Evolutionary conservation across 805 yeast genomes (phyloP), one percentile per base, ranked within the genome.

Genomic region (Candida loeiensis): DNA sequence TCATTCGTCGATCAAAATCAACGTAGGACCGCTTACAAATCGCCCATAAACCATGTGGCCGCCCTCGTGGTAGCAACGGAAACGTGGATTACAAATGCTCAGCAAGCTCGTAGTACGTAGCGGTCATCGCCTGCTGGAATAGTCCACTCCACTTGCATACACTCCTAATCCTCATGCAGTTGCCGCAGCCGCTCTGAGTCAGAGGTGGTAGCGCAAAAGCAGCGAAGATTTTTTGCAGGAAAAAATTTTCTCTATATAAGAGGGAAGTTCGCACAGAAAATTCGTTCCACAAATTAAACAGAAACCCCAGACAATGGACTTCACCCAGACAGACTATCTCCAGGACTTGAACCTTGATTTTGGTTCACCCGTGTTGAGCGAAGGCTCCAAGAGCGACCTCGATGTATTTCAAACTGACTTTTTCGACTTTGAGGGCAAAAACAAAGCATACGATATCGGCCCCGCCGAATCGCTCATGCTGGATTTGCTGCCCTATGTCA

Each of bases 281-380:
- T 13, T 13, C 5, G 16, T 4, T 36, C 13, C 12, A 19, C n/a
- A 16, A n/a, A 9, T 19, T 17, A 25, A 22, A 31, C 21, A 34
- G 30, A 25, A 22, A 30, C 33, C 33, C 33, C 33, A 30, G 33
- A 27, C 17, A 28, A 69, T 69, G 73, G 66, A 64, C 44, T 66
- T 61, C 49, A 69, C 65, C 48, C 64, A 70, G 31, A 57, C 63
- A 21, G 72, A 69, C 50, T 69, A 66, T 50, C 56, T 69, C 49
- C 56, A 57, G 40, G 61, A 64, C 44, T 54, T 68, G 50, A 66
- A 68, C 51, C 59, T 69, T 28, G 72, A 64, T 43, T 60, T 67
- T 43, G 62, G 61, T n/a, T 39, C 43, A 18, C 43, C 43, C 21
- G 39, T 33, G 24, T 30, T 39, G 26, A 39, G 43, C 31, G 43